phyloP scores from a whole-genome alignment of 2,329 filamentous ascomycete species.

The Alternaria rosae region DNA sequence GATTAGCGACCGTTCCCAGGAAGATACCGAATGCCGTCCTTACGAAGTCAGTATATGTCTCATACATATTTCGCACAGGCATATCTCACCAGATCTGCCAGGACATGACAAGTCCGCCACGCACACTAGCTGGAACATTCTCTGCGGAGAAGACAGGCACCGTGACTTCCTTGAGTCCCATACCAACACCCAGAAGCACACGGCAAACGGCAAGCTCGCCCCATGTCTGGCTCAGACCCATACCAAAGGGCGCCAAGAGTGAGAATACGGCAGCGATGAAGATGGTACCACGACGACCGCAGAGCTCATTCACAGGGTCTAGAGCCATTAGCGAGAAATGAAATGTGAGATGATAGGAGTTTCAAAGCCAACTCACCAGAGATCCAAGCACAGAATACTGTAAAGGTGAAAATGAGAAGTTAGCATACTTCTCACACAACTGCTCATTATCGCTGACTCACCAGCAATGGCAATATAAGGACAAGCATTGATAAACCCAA shows the following conservation, averaged over 20 bases:
- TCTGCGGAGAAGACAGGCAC: conserved; percentile 58
- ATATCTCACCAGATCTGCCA: conserved; percentile 51
- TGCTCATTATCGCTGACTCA: not conserved
- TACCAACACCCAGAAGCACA: conserved; percentile 50
- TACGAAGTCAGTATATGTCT: not conserved
- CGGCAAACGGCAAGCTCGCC: conserved; percentile 50
- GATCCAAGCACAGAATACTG: conserved; percentile 35
- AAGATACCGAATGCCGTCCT: conserved; percentile 55
- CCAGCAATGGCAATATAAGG: conserved; percentile 41
- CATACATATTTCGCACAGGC: not conserved
- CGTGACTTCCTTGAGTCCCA: conserved; percentile 56
- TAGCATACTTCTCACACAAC: not conserved
- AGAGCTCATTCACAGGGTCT: conserved; percentile 40
- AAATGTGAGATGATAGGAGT: not conserved
- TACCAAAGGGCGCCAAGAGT: conserved; percentile 46
- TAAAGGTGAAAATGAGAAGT: not conserved
- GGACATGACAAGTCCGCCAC: conserved; percentile 57
- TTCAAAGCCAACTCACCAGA: conserved; percentile 7
- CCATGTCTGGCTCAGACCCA: conserved; percentile 49
- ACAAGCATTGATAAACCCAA: conserved; percentile 43
- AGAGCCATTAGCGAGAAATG: not conserved
- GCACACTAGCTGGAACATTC: conserved; percentile 56
- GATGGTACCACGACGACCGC: conserved; percentile 44
- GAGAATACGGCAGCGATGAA: conserved; percentile 47
- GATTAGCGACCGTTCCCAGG: conserved; percentile 52